Percentiles rank a stretch among this genome's conserved stretches.
These are phyloP conservation scores for Fistulifera pelliculosa DNA, from an alignment of 108 stramenopile genomes.

Conservation along the genomic window DNA sequence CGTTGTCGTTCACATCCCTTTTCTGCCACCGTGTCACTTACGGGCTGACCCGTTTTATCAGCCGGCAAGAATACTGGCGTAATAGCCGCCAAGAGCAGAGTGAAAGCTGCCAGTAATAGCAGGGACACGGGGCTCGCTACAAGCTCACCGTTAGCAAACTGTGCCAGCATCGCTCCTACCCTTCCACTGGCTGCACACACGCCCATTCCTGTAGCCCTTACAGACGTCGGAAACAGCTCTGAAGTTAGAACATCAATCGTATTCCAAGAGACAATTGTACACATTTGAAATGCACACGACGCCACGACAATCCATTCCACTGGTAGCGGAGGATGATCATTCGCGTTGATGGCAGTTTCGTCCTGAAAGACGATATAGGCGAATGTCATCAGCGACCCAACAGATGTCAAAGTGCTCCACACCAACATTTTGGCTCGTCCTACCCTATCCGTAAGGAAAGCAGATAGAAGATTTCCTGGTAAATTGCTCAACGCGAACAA, in stretches of 20 bases:
- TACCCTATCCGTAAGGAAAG: conserved; percentile 39
- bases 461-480: conserved; percentile 59
- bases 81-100: conserved; percentile 45
- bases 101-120: conserved; percentile 42
- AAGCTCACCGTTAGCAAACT: conserved; percentile 57
- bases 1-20: too few relatives aligned
- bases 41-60: conserved; percentile 30
- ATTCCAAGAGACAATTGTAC: conserved; percentile 66
- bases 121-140: conserved; percentile 28
- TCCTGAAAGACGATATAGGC: conserved; percentile 23
- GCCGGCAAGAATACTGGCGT: conserved; percentile 34
- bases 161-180: conserved; percentile 64
- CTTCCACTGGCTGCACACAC: conserved; percentile 66
- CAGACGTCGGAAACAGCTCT: conserved; percentile 68
- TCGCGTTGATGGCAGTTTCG: conserved; percentile 7
- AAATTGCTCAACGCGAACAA: conserved; percentile 63
- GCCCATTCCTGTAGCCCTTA: conserved; percentile 67
- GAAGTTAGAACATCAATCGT: conserved; percentile 56
- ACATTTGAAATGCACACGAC: conserved; percentile 70
- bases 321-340: conserved; percentile 9
- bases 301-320: conserved; percentile 36
- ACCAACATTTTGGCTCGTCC: conserved; percentile 46
- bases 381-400: conserved; percentile 45
- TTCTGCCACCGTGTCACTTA: conserved; percentile 4
- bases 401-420: conserved; percentile 30